Conservation (phyloP, 1,284 basidiomycete genomes). For the Mrakiaceae sp. region DNA sequence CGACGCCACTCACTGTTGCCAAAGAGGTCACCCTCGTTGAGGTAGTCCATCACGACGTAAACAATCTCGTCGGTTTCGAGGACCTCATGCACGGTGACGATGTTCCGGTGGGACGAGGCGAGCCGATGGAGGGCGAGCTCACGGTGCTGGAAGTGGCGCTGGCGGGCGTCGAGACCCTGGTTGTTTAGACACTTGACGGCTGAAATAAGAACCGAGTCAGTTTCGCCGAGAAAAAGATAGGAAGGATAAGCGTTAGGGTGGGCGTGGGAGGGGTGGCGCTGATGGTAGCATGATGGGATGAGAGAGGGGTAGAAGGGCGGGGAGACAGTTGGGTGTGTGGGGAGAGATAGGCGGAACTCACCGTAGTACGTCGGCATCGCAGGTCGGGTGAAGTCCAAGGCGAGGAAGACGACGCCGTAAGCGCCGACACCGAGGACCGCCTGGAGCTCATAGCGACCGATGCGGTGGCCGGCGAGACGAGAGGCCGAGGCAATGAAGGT, state of each 20-base stretch:
- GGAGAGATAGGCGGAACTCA: background rate
- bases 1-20: conserved; percentile 32
- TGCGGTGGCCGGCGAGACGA: conserved; percentile 40
- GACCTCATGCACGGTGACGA: conserved; percentile 81
- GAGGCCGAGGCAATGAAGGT: conserved; percentile 29
- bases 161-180: conserved; percentile 52
- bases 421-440: conserved; percentile 86
- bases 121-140: conserved; percentile 53
- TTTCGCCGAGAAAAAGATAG: conserved; percentile 37
- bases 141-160: conserved; percentile 61
- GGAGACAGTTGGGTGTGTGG: background rate
- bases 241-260: conserved; percentile 74
- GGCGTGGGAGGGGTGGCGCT: conserved; percentile 19
- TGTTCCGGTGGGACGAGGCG: conserved; percentile 63
- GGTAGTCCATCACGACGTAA: conserved; percentile 44
- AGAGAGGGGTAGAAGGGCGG: background rate
- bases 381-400: conserved; percentile 46
- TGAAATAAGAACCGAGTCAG: conserved; percentile 20
- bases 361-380: conserved; percentile 45
- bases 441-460: conserved; percentile 35
- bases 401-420: conserved; percentile 92
- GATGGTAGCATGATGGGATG: background rate
- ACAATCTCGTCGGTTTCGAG: conserved; percentile 53
- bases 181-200: conserved; percentile 80
- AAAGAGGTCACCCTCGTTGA: conserved; percentile 85